These are phyloP conservation scores for Aspergillus eucalypticola DNA, from an alignment of 2,329 filamentous ascomycete species.

Conservation along the genomic window DNA sequence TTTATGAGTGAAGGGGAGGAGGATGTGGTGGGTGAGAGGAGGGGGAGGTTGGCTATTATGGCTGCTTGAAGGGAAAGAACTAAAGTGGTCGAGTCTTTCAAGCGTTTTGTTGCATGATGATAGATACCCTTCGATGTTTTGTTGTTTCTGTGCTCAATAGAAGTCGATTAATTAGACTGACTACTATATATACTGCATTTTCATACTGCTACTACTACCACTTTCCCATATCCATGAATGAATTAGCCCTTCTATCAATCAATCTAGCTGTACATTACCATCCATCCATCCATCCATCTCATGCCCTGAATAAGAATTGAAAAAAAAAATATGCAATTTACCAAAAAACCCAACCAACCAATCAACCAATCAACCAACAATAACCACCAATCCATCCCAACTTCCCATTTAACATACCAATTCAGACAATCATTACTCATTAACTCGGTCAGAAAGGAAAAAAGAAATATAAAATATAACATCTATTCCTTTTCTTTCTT, in stretches of 20 bases:
- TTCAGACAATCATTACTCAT: neutral
- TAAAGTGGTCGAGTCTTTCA: neutral
- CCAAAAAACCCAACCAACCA: too few relatives aligned
- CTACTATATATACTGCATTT: neutral
- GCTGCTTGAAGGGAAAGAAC: constrained; percentile 21
- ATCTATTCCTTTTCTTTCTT: too few relatives aligned
- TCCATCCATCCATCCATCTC: neutral
- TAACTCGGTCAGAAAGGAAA: too few relatives aligned
- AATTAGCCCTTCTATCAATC: neutral
- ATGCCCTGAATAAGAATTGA: neutral
- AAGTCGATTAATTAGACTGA: neutral
- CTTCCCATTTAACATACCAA: neutral
- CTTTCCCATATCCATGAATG: too few relatives aligned
- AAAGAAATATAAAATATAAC: too few relatives aligned
- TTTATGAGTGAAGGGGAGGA: constrained; percentile 3
- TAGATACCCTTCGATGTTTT: constrained; percentile 7
- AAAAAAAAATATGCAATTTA: neutral
- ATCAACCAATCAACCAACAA: neutral
- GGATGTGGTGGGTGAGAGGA: neutral
- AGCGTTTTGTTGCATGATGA: constrained; percentile 11
- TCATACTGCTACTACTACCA: neutral
- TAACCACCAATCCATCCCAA: neutral
- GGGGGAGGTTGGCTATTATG: constrained; percentile 31
- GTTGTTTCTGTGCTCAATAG: constrained; percentile 13
- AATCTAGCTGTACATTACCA: neutral